Conservation (phyloP, 768 basidiomycete species). For the Strobilomyces echinocephalus region DNA sequence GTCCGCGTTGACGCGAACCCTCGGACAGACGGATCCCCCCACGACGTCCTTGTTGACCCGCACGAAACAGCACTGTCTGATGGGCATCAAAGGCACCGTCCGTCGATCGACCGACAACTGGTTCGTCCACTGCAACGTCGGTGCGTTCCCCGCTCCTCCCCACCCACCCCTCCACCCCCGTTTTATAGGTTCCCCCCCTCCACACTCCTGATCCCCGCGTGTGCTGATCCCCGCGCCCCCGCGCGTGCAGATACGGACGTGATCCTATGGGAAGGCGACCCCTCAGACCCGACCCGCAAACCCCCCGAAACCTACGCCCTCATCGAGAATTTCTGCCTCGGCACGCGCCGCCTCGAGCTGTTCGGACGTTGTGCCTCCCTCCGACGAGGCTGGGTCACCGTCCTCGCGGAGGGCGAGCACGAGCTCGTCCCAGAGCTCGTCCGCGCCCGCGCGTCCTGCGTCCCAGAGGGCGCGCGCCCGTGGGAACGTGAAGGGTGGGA, state of each 20-base stretch:
- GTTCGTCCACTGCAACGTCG: slow-evolving; percentile 98
- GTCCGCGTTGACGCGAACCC: background rate
- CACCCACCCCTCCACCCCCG: no score
- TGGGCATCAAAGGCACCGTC: slow-evolving; percentile 96
- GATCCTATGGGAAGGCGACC: slow-evolving; percentile 93
- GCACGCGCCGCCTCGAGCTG: slow-evolving; percentile 84
- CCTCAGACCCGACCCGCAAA: slow-evolving; percentile 74
- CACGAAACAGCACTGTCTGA: slow-evolving; percentile 93
- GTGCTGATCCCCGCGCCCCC: background rate
- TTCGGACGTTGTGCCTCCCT: slow-evolving; percentile 73
- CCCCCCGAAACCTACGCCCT: slow-evolving; percentile 95
- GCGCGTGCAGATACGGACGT: slow-evolving; percentile 84
- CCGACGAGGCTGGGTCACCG: slow-evolving; percentile 91
- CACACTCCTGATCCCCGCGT: no score
- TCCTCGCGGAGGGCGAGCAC: slow-evolving; percentile 61
- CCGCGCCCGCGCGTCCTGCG: slow-evolving; percentile 27
- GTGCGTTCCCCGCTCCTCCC: slow-evolving; percentile 41
- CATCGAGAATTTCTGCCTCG: slow-evolving; percentile 97
- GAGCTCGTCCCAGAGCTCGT: slow-evolving; percentile 39
- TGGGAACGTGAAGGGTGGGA: slow-evolving; percentile 71
- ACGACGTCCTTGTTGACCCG: slow-evolving; percentile 82
- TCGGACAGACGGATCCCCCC: slow-evolving; percentile 68
- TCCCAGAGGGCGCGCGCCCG: slow-evolving; percentile 29
- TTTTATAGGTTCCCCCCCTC: no score
- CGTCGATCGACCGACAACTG: slow-evolving; percentile 89